Base-by-base conservation (phyloP, 805 yeast genomes). In the Myxozyma mucilagina region DNA sequence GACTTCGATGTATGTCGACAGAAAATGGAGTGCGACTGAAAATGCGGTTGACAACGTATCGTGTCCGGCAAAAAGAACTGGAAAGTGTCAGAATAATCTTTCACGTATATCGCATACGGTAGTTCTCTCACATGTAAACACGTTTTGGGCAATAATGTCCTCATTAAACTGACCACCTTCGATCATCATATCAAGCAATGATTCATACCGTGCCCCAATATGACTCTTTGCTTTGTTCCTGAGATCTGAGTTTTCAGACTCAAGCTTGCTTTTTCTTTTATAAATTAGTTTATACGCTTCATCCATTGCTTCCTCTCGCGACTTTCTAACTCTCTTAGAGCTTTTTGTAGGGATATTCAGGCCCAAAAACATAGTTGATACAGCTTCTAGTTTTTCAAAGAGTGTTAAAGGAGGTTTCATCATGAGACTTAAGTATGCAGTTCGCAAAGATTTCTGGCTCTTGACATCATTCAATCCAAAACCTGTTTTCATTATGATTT, bases 1-100 rank as follows among this genome's bases (percentile, higher is more conserved):
- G 3, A 59, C 35, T 10, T 48, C 49, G 4, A 20, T 60, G 47
- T 54, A 36, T 41, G 38, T 11, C 10, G 60, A 56, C 18, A 61
- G 44, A 3, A 32, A n/a, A 24, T 32, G 52, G 8, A 53, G 48
- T n/a, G 59, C 47, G 51, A 56, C 56, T 5, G 63, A n/a, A n/a
- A 39, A 8, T 4, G 60, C 57, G 24, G 59, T 39, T 10, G 60
- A 47, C 4, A 63, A 53, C 11, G 63, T 61, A 24, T 61, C 65
- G 41, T 61, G 65, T 36, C 65, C 65, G 6, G 63, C 65, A 8
- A 59, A 49, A 14, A 61, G 52, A 39, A 59, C 54, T 50, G 14
- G n/a, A n/a, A n/a, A n/a, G n/a, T n/a, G n/a, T n/a, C n/a, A n/a
- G n/a, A n/a, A n/a, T n/a, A n/a, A n/a, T n/a, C n/a, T n/a, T n/a